phyloP scores from a whole-genome alignment of 2,329 filamentous ascomycete species.

The Penicillium brevicompactum region DNA sequence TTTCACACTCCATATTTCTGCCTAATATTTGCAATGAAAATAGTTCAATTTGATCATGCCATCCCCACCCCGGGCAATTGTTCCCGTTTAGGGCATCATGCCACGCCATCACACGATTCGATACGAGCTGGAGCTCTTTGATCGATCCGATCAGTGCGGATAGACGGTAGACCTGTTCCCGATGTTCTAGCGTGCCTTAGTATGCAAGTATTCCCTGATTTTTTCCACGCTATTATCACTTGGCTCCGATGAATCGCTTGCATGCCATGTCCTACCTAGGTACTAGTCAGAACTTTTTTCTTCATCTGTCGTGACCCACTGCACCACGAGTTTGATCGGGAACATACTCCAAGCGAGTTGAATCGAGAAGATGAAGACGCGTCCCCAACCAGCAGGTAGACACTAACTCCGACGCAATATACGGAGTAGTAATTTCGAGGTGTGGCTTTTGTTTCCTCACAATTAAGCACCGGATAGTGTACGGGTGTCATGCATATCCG shows the following conservation, averaged over 20 bases:
- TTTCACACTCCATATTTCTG: neutral
- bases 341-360: neutral
- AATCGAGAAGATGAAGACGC: neutral
- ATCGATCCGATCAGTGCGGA: neutral
- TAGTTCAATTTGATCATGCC: slow-evolving; percentile 14
- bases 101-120: slow-evolving; percentile 19
- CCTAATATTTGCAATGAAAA: slow-evolving; percentile 5
- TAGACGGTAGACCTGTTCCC: neutral
- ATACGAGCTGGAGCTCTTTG: neutral
- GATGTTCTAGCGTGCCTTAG: neutral
- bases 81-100: slow-evolving; percentile 11
- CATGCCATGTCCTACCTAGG: neutral
- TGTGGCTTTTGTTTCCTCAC: neutral
- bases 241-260: slow-evolving; percentile 1
- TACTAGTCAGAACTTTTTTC: neutral
- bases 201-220: slow-evolving; percentile 9
- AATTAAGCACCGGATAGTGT: neutral
- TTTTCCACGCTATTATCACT: neutral
- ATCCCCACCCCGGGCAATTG: slow-evolving; percentile 7
- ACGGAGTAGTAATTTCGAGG: neutral
- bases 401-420: too few relatives aligned
- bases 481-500: neutral
- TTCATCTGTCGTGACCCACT: neutral
- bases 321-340: neutral
- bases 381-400: too few relatives aligned